phyloP scores from a whole-genome alignment of 2,329 filamentous ascomycete genomes.

The Neopestalotiopsis sp. region DNA sequence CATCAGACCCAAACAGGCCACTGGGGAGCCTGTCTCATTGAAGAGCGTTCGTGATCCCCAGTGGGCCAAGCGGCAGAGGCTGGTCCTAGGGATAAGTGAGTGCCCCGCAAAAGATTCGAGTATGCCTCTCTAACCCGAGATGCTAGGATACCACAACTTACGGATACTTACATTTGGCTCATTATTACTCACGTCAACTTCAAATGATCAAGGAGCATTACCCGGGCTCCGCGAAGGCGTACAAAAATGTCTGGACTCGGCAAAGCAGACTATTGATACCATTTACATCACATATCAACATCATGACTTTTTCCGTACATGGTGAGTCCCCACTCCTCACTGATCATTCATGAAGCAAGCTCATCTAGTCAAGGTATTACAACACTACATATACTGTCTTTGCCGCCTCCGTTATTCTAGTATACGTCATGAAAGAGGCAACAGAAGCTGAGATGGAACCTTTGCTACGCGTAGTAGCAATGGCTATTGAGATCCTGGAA shows the following conservation, averaged over 20 bases:
- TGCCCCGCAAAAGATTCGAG: not conserved
- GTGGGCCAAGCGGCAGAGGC: constrained; percentile 33
- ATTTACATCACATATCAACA: constrained; percentile 34
- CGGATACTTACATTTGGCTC: constrained; percentile 33
- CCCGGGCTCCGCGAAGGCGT: constrained; percentile 25
- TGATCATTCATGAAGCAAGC: not conserved
- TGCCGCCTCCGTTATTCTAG: constrained; percentile 34
- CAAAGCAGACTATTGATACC: constrained; percentile 33
- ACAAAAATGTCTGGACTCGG: constrained; percentile 31
- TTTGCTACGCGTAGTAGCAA: constrained; percentile 26
- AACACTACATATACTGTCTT: constrained; percentile 37
- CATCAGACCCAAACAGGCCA: constrained; percentile 24
- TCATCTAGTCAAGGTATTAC: constrained; percentile 29
- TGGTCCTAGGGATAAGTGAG: constrained; percentile 26
- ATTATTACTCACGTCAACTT: constrained; percentile 27
- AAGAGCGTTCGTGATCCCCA: constrained; percentile 27
- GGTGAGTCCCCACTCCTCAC: not conserved
- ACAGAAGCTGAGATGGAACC: constrained; percentile 23
- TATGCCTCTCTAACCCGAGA: not conserved
- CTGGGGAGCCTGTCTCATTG: constrained; percentile 23
- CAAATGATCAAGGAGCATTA: constrained; percentile 24
- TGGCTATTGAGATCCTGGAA: constrained; percentile 31
- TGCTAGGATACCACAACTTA: constrained; percentile 29
- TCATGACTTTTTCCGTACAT: constrained; percentile 35
- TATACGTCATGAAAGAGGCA: constrained; percentile 31